These are phyloP conservation scores for Nicotiana otophora DNA, from an alignment of 257 asterid genomes.

Conservation along the genomic window DNA sequence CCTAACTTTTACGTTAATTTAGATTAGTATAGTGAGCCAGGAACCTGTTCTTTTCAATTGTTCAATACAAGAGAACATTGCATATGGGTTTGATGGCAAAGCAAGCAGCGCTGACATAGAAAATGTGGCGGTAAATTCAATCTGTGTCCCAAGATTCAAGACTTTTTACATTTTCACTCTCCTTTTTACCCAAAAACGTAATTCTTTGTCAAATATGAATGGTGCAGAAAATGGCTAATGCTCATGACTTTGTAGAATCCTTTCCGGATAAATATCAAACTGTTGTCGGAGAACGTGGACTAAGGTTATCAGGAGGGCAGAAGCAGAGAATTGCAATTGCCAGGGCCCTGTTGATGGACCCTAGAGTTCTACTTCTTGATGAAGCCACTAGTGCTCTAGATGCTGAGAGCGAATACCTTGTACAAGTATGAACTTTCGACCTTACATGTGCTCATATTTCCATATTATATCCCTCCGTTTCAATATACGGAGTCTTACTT, in stretches of 20 bases:
- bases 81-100: conserved; percentile 68
- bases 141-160: neutral
- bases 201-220: neutral
- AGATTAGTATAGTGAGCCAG: conserved; percentile 84
- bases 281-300: conserved; percentile 67
- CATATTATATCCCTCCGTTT: neutral
- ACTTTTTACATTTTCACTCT: neutral
- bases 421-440: conserved; percentile 40
- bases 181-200: neutral
- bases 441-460: neutral
- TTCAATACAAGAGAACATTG: conserved; percentile 75
- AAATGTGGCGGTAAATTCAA: conserved; percentile 60
- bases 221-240: conserved; percentile 74
- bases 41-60: conserved; percentile 88
- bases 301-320: conserved; percentile 81
- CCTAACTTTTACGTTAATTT: neutral
- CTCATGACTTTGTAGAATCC: conserved; percentile 57
- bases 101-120: conserved; percentile 59
- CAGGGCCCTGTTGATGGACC: conserved; percentile 71
- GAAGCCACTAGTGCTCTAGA: conserved; percentile 86
- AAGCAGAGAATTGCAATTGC: conserved; percentile 84
- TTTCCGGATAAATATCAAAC: conserved; percentile 67
- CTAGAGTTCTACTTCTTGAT: conserved; percentile 65
- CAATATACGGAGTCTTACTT: neutral
- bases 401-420: conserved; percentile 77